Percentiles rank a stretch among this genome's conserved stretches.
phyloP scores from a whole-genome alignment of 371 early-diverging fungal genomes.

The Sporodiniella umbellata region DNA sequence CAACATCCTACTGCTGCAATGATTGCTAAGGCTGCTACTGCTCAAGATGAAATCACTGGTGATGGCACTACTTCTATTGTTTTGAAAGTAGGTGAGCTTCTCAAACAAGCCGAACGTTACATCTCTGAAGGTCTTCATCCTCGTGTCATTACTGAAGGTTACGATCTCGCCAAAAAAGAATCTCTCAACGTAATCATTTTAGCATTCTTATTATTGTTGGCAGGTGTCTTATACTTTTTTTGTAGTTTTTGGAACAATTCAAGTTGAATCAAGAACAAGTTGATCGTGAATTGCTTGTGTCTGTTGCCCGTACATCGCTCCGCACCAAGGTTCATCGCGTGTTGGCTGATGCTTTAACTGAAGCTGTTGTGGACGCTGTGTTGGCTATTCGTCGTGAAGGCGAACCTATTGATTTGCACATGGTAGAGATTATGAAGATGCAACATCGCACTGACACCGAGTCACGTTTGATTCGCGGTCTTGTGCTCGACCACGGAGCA shows the following conservation, averaged over 20 bases:
- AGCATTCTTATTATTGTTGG: too few species aligned
- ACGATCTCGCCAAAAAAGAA: slow-evolving; percentile 95
- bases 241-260: slow-evolving; percentile 86
- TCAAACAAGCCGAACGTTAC: slow-evolving; percentile 95
- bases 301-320: slow-evolving; percentile 93
- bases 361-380: slow-evolving; percentile 97
- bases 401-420: slow-evolving; percentile 96
- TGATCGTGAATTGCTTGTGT: slow-evolving; percentile 90
- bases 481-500: slow-evolving; percentile 99
- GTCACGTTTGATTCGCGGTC: slow-evolving; percentile 92
- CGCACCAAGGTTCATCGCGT: slow-evolving; percentile 93
- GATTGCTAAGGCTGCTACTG: slow-evolving; percentile 98
- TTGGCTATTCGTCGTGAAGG: slow-evolving; percentile 76
- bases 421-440: slow-evolving; percentile 99
- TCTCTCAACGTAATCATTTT: slow-evolving; percentile 78
- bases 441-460: slow-evolving; percentile 96
- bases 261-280: slow-evolving; percentile 63
- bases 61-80: slow-evolving; percentile 99
- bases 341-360: slow-evolving; percentile 90
- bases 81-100: slow-evolving; percentile 93
- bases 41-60: slow-evolving; percentile 98
- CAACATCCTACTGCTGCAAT: slow-evolving; percentile 99
- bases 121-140: slow-evolving; percentile 98
- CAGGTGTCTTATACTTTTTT: too few species aligned
- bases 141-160: slow-evolving; percentile 94